Conservation (phyloP, 495 filamentous ascomycete species). For the Aspergillus nidulans region DNA sequence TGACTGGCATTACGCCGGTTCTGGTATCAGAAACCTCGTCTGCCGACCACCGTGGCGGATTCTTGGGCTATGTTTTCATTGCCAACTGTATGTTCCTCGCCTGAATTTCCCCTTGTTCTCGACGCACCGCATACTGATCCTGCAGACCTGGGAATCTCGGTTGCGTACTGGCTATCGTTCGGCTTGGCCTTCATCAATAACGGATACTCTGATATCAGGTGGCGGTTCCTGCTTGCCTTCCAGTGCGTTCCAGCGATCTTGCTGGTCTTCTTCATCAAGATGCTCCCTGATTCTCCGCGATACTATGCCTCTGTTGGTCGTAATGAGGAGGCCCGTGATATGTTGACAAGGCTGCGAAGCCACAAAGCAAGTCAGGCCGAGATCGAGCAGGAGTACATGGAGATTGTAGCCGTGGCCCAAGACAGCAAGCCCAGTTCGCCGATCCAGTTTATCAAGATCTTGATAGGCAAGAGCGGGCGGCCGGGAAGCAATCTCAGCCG, state of each 20-base stretch:
- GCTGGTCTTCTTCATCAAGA: conserved; percentile 44
- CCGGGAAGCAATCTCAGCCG: conserved; percentile 33
- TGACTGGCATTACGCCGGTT: conserved; percentile 50
- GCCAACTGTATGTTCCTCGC: conserved; percentile 35
- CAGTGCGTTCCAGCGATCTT: conserved; percentile 51
- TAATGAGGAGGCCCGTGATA: conserved; percentile 34
- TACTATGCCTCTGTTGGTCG: conserved; percentile 38
- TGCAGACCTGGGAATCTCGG: conserved; percentile 53
- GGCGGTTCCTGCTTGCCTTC: conserved; percentile 54
- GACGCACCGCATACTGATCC: background rate
- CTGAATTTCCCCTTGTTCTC: background rate
- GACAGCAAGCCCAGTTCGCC: conserved; percentile 34
- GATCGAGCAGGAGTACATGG: conserved; percentile 36
- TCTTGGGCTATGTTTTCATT: conserved; percentile 51
- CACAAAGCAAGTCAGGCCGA: conserved; percentile 20
- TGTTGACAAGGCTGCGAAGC: conserved; percentile 26
- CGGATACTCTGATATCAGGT: conserved; percentile 47
- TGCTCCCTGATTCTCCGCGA: conserved; percentile 47
- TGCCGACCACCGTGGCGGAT: conserved; percentile 43
- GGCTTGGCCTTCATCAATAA: conserved; percentile 50
- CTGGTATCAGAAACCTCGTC: conserved; percentile 48
- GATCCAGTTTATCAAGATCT: conserved; percentile 33
- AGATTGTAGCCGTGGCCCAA: conserved; percentile 33
- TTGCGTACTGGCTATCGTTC: conserved; percentile 62
- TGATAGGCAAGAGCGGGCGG: conserved; percentile 29